Percentiles rank a stretch among this genome's conserved stretches.
phyloP scores from a whole-genome alignment of 768 basidiomycete species.

The Mycena latifolia region DNA sequence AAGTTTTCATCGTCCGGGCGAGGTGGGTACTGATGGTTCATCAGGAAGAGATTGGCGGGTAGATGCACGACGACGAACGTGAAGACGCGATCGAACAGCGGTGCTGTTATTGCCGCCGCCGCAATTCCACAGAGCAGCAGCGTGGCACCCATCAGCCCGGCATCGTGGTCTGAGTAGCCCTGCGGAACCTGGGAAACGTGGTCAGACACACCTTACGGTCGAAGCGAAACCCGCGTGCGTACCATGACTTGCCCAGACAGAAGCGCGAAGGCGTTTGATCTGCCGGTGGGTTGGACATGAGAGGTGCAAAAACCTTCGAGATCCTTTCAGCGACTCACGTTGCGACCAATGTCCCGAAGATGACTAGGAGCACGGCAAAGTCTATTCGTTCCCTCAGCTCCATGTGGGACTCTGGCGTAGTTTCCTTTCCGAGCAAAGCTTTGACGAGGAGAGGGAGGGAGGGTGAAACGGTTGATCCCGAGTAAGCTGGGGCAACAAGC shows the following conservation, averaged over 20 bases:
- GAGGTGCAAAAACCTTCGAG: too few relatives aligned
- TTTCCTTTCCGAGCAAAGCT: slow-evolving; percentile 61
- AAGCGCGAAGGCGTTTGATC: slow-evolving; percentile 73
- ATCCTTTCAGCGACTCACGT: too few relatives aligned
- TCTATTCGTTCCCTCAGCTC: slow-evolving; percentile 74
- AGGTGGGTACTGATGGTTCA: slow-evolving; percentile 58
- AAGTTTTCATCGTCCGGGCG: slow-evolving; percentile 65
- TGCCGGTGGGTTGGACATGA: too few relatives aligned
- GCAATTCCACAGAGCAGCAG: slow-evolving; percentile 78
- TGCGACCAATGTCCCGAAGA: slow-evolving; percentile 77
- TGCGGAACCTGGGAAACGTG: slow-evolving; percentile 9
- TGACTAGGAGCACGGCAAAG: slow-evolving; percentile 65
- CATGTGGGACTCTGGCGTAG: slow-evolving; percentile 67
- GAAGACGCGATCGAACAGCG: slow-evolving; percentile 84
- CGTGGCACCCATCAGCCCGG: slow-evolving; percentile 76
- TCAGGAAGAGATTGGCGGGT: not conserved
- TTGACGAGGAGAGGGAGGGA: slow-evolving; percentile 63
- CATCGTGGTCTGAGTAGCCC: slow-evolving; percentile 73
- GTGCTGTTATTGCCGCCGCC: slow-evolving; percentile 74
- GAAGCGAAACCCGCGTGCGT: not conserved
- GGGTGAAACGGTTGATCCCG: slow-evolving; percentile 68
- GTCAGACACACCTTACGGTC: too few relatives aligned
- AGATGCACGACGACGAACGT: slow-evolving; percentile 48
- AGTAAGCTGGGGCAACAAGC: slow-evolving; percentile 61
- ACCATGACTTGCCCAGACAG: slow-evolving; percentile 79